Conservation (phyloP, 768 basidiomycete genomes). For the Rhodotorula babjevae region DNA sequence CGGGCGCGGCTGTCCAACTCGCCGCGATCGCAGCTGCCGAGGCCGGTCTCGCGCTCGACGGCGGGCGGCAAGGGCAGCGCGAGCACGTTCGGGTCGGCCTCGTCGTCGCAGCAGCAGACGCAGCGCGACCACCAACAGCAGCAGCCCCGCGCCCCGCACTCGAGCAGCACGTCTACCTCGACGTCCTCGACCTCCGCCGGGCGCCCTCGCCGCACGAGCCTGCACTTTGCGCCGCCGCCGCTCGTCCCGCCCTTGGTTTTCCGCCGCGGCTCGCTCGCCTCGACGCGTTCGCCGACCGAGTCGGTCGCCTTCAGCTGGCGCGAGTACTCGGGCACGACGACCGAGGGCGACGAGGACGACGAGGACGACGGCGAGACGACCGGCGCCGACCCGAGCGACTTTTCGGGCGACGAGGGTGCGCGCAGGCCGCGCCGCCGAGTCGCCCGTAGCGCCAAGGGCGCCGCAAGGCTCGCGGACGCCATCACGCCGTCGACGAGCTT, state of each 20-base stretch:
- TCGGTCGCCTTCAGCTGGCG: slow-evolving; percentile 4
- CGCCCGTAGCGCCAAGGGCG: not conserved
- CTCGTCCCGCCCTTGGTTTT: not conserved
- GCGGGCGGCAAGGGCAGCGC: slow-evolving; percentile 4
- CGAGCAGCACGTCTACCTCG: not conserved
- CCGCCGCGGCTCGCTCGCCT: not conserved
- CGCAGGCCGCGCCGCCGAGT: not conserved
- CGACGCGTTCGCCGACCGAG: not conserved
- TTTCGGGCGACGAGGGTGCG: slow-evolving; percentile 17
- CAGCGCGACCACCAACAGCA: too few relatives aligned
- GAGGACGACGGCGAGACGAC: slow-evolving; percentile 17
- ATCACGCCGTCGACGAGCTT: slow-evolving; percentile 3
- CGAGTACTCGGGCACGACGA: slow-evolving; percentile 22
- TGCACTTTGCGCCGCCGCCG: not conserved
- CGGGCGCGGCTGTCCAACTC: not conserved
- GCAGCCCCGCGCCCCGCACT: not conserved
- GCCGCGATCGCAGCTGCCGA: not conserved
- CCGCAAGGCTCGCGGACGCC: not conserved
- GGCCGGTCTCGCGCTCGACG: not conserved
- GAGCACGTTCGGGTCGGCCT: not conserved
- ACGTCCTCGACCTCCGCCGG: not conserved
- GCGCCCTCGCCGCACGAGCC: not conserved
- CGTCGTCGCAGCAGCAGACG: not conserved
- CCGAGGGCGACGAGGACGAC: slow-evolving; percentile 11
- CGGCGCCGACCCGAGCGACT: slow-evolving; percentile 18